Percentiles rank a stretch among this genome's conserved stretches.
These are phyloP conservation scores for Sechiopsis laciniata DNA, from an alignment of 306 rosid species.

Conservation along the genomic window DNA sequence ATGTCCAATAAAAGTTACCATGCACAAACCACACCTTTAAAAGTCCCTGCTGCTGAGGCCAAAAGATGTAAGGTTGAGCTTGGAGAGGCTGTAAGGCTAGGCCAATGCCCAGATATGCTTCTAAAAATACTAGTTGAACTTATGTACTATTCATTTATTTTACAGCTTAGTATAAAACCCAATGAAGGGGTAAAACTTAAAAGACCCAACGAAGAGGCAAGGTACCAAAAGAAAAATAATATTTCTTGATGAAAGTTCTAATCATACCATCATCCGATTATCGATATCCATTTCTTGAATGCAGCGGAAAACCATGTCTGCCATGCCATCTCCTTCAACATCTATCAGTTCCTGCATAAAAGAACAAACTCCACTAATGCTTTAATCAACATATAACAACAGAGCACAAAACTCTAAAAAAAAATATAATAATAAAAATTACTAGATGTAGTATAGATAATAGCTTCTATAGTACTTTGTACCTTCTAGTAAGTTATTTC, in stretches of 20 bases:
- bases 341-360: slow-evolving; percentile 82
- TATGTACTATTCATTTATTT: background rate
- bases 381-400: slow-evolving; percentile 16
- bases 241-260: slow-evolving; percentile 15
- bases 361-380: slow-evolving; percentile 8
- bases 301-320: slow-evolving; percentile 98
- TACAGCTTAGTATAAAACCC: background rate
- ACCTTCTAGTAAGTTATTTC: background rate
- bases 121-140: background rate
- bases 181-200: background rate
- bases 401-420: background rate
- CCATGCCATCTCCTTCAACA: slow-evolving; percentile 99
- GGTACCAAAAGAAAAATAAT: slow-evolving; percentile 1
- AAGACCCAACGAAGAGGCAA: background rate
- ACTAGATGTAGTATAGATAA: slow-evolving; percentile 2
- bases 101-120: background rate
- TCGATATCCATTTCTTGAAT: slow-evolving; percentile 99
- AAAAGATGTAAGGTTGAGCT: background rate
- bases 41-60: background rate
- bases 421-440: background rate
- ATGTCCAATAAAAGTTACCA: background rate
- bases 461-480: background rate
- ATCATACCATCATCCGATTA: slow-evolving; percentile 88
- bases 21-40: background rate
- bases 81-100: background rate